Base-by-base conservation (phyloP, 176 grass and related monocot genomes). In the Zoysia pacifica region DNA sequence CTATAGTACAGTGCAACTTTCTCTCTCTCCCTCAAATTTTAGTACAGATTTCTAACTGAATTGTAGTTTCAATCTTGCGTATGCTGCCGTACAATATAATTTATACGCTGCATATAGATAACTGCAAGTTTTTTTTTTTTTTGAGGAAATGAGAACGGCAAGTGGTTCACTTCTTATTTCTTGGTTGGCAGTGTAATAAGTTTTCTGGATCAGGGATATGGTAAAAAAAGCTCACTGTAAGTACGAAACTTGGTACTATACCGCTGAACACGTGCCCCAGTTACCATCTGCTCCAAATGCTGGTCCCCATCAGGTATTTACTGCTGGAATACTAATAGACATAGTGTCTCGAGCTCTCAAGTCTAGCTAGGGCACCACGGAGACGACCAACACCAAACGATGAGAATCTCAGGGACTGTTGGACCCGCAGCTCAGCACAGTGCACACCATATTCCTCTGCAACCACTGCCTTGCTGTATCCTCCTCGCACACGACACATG, bases 401-500 rank as follows among this genome's bases (percentile, higher is more conserved):
- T 49, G 38, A 81, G 87, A 89, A 85, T 89, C 82, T 77, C 78
- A 78, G 72, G 87, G 58, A 14, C 40, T 18, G 67, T 19, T 73
- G 51, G 79, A 41, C 18, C 72, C 67, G 38, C 10, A 13, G 35
- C 14, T 36, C 38, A 53, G 60, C 83, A 53, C 60, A 67, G 73
- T 48, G 28, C 28, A 67, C 80, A 28, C 58, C 82, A 73, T 81
- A 89, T 82, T 85, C 82, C 45, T 85, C 82, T 85, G 50, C 79
- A 42, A 59, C 72, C 72, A 72, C 82, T 69, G 43, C 20, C 79
- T 68, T 67, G 55, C 79, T 72, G 69, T 28, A 28, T 28, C 28
- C 28, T 52, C 70, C 41, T 78, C 48, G 36, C 42, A 54, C 51
- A 81, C 45, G 82, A 64, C 84, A 74, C 42, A 67, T 78, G 15